These are phyloP conservation scores for Leptomonas seymouri DNA, from an alignment of 208 protist species.

Conservation along the genomic window DNA sequence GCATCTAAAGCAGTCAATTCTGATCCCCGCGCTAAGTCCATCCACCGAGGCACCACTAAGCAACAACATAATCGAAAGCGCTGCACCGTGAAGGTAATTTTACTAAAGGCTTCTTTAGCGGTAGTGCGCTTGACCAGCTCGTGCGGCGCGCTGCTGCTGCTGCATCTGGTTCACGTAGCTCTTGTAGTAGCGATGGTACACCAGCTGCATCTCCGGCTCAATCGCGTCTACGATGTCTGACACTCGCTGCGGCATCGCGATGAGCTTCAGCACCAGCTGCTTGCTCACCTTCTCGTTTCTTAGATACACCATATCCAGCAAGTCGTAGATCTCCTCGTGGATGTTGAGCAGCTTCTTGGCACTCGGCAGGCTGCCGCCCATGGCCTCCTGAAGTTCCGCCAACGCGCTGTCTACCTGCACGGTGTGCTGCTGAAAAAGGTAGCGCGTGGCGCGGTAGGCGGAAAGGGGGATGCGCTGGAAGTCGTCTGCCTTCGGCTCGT, in stretches of 20 bases:
- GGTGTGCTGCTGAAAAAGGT: slow-evolving; percentile 86
- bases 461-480: slow-evolving; percentile 47
- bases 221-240: slow-evolving; percentile 74
- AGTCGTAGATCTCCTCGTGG: slow-evolving; percentile 81
- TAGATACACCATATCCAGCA: slow-evolving; percentile 77
- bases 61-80: too few relatives aligned
- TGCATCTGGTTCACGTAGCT: slow-evolving; percentile 54
- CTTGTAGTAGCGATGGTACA: slow-evolving; percentile 77
- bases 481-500: slow-evolving; percentile 33
- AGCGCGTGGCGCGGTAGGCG: slow-evolving; percentile 76
- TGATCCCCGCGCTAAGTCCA: too few relatives aligned
- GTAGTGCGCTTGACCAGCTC: slow-evolving; percentile 5
- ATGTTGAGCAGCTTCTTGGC: slow-evolving; percentile 79
- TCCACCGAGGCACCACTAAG: too few relatives aligned
- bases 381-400: slow-evolving; percentile 63
- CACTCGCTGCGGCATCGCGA: slow-evolving; percentile 74
- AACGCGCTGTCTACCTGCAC: slow-evolving; percentile 77
- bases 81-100: too few relatives aligned
- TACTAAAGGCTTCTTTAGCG: neutral
- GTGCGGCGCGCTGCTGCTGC: slow-evolving; percentile 35
- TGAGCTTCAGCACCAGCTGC: slow-evolving; percentile 66
- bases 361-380: slow-evolving; percentile 67
- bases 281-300: slow-evolving; percentile 65
- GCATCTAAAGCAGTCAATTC: too few relatives aligned
- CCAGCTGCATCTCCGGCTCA: slow-evolving; percentile 78